Evolutionary conservation across 805 yeast genomes (phyloP).

Genomic region (Metschnikowia picachoensis): DNA sequence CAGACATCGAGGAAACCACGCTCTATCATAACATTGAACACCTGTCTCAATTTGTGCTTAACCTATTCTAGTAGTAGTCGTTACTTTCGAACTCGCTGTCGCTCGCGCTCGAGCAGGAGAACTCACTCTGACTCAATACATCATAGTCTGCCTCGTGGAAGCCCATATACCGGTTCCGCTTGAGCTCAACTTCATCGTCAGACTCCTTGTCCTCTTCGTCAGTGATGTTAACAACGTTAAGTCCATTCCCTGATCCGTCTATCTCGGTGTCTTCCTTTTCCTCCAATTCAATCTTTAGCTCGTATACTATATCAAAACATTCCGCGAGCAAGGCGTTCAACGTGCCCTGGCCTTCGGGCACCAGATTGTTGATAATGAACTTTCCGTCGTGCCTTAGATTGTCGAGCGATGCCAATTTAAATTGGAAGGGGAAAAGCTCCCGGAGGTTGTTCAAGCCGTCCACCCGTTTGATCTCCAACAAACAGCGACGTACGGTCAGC

Average conservation of each 20-base stretch:
- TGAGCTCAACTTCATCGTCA: constrained; percentile 44
- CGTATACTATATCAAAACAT: constrained; percentile 91
- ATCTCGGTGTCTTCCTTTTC: constrained; percentile 43
- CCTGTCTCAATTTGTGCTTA: too few species aligned
- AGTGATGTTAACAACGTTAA: constrained; percentile 12
- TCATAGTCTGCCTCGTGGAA: constrained; percentile 46
- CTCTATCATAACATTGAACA: too few species aligned
- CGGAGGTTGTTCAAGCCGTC: constrained; percentile 87
- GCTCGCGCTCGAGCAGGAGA: constrained; percentile 16
- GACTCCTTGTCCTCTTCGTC: constrained; percentile 27
- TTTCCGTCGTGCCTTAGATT: constrained; percentile 86
- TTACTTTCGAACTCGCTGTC: constrained; percentile 39
- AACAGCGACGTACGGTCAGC: constrained; percentile 84
- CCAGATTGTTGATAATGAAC: constrained; percentile 79
- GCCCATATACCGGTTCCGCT: constrained; percentile 40
- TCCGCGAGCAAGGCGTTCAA: constrained; percentile 85
- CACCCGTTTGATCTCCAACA: constrained; percentile 84
- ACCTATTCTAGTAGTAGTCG: constrained; percentile 32
- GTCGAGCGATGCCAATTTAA: constrained; percentile 88
- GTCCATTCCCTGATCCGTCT: constrained; percentile 3
- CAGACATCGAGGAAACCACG: too few species aligned
- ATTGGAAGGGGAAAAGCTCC: constrained; percentile 92
- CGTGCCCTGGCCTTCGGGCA: constrained; percentile 99
- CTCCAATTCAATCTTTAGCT: constrained; percentile 79
- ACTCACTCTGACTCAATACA: constrained; percentile 33